phyloP scores from a whole-genome alignment of 2,329 filamentous ascomycete species.

The Chrysosporium keratinophilum region DNA sequence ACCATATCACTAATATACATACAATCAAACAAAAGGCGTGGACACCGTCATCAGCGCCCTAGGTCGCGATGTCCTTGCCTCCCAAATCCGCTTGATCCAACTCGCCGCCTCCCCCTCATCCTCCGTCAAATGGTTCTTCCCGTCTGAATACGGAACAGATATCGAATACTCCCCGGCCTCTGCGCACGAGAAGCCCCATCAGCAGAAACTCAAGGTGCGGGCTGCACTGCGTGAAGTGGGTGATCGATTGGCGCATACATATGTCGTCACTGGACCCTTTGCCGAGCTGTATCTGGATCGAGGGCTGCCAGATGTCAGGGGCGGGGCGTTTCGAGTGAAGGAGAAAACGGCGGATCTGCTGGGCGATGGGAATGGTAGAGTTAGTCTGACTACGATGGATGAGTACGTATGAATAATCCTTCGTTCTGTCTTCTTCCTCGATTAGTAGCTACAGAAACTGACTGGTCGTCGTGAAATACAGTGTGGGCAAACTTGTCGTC shows the following conservation, averaged over 20 bases:
- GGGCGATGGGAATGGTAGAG: constrained; percentile 49
- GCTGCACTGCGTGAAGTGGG: constrained; percentile 45
- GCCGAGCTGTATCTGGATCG: constrained; percentile 51
- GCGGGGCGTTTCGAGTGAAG: constrained; percentile 51
- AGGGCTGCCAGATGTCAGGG: constrained; percentile 29
- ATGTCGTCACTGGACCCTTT: constrained; percentile 60
- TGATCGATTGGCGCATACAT: constrained; percentile 50
- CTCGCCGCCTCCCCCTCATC: constrained; percentile 44
- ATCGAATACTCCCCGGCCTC: constrained; percentile 52
- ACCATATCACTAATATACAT: too few relatives aligned
- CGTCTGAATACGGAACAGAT: constrained; percentile 58
- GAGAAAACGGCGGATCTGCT: constrained; percentile 51
- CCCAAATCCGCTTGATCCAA: constrained; percentile 52
- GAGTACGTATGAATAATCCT: constrained; percentile 45
- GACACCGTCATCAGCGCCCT: constrained; percentile 58
- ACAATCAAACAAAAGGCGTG: constrained; percentile 34
- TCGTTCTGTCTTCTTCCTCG: not conserved
- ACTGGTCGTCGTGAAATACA: constrained; percentile 23
- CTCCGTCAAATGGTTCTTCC: constrained; percentile 53
- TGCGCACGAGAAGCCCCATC: constrained; percentile 54
- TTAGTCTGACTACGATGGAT: constrained; percentile 60
- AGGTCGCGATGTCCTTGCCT: constrained; percentile 51
- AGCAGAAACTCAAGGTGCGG: constrained; percentile 59
- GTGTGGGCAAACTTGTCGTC: constrained; percentile 57
- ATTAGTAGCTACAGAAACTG: not conserved